Evolutionary conservation across 192 early-diverging fungal species (phyloP), one percentile per base, ranked within the genome.

Genomic region (Globomyces pollinis-pini): DNA sequence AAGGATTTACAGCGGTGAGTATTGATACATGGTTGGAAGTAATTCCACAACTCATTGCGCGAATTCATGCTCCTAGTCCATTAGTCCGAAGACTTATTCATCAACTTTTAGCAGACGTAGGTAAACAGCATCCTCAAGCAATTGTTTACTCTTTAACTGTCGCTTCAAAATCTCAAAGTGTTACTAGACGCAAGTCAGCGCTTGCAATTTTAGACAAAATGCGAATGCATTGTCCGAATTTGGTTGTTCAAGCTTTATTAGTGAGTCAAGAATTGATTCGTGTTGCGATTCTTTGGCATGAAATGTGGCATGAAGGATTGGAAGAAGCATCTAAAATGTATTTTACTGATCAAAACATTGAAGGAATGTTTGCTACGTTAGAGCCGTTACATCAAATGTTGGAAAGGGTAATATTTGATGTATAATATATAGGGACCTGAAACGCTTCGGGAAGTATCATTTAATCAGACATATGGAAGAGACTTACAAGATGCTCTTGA

Each of bases 11-110:
- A 2, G 81, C 68, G 23, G 88, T 98, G 20, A 89, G 79, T 45
- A 88, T 94, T 51, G 89, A 91, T 36, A 91, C 89, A 0, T 98
- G 94, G 95, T 70, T 98, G 44, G 91, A 98, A 67, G 95, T 98
- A 26, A 96, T 98, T 64, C 95, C 95, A 15, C 51, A 83, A 74
- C 70, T 98, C 21, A 91, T 98, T 76, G 95, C 93, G 0, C 76
- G 94, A 23, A 93, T 95, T 52, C 91, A 96, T 51, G 82, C 89
- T 1, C 80, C 85, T 9, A 79, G 75, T 57, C 73, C 79, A 12
- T 80, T 87, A 29, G 87, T 94, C 0, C 86, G 91, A 30, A 67
- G 78, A 21, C 70, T 98, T 30, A 88, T 98, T 38, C 89, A 93
- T 63, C 88, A 92, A 53, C 59, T 98, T 18, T 67, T 98, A 53